Base-by-base conservation (phyloP, 2,329 filamentous ascomycete genomes). In the Leptographium wingfieldii region DNA sequence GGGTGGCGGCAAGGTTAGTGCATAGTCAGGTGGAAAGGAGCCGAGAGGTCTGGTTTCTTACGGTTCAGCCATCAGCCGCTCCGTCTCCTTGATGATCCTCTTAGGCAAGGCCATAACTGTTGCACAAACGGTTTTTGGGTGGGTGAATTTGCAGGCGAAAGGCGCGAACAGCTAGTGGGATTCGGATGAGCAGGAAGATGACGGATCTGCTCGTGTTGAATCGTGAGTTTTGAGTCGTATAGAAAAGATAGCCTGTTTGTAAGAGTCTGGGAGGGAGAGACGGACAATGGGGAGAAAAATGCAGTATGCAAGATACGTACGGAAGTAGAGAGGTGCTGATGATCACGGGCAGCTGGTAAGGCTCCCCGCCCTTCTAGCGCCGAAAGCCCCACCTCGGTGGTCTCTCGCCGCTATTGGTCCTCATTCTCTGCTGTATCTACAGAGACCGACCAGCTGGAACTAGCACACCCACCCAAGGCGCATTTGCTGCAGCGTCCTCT, bases 71-170 rank as follows among this genome's bases (percentile, higher is more conserved):
- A 95, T 92, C 67, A 99, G 82, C 70, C 94, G 86, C 77, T 99
- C 92, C 25, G 94, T 99, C 82, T 99, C 95, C 77, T 99, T 99
- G 70, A 97, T 83, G 70, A 99, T 99, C 71, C 94, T 83, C 80
- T 99, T 99, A 38, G 94, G 92, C 66, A 99, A 80, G 64, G 90
- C 85, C 89, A 84, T 84, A 31, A 31, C 38, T n/a, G 48, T 25
- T 14, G 48, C 12, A 14, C 22, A 25, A 25, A 51, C 25, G 43
- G 48, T 29, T 25, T 25, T n/a, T 54, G 19, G 51, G 29, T 14
- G 27, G 51, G 27, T 12, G 46, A 6, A 9, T 49, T 22, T 3
- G n/a, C 5, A n/a, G 51, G 27, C 16, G 27, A 25, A 14, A 14
- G 14, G 22, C 49, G 9, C 19, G 25, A 5, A 10, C 16, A 9